These are phyloP conservation scores for Diaporthe humulicola DNA, from an alignment of 2,329 filamentous ascomycete genomes.

Conservation along the genomic window DNA sequence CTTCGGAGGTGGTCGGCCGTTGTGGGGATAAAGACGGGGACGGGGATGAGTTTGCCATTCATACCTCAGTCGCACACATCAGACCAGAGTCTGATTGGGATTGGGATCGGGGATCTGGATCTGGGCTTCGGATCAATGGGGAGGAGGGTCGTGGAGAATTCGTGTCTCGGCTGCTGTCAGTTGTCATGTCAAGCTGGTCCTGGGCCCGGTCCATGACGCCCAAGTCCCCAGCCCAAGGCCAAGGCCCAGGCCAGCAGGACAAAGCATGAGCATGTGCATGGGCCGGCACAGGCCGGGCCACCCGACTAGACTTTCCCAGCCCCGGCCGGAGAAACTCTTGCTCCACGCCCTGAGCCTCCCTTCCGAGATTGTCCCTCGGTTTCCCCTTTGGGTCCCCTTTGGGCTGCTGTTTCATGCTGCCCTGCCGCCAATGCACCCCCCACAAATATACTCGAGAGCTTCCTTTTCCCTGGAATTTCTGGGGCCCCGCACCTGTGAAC, in stretches of 20 bases:
- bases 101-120: slow-evolving; percentile 26
- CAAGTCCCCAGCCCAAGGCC: slow-evolving; percentile 7
- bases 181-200: slow-evolving; percentile 27
- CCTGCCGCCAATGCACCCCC: background rate
- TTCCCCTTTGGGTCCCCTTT: slow-evolving; percentile 34
- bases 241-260: background rate
- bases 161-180: slow-evolving; percentile 31
- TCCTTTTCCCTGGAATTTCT: slow-evolving; percentile 26
- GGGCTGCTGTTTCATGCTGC: slow-evolving; percentile 16
- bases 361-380: slow-evolving; percentile 31
- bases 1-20: slow-evolving; percentile 26
- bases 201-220: slow-evolving; percentile 9
- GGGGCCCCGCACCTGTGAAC: slow-evolving; percentile 32
- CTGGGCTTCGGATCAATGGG: slow-evolving; percentile 29
- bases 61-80: slow-evolving; percentile 24
- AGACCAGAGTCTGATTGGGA: slow-evolving; percentile 26
- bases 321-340: slow-evolving; percentile 30
- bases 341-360: slow-evolving; percentile 1
- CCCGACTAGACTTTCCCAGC: background rate
- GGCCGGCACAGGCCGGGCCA: background rate
- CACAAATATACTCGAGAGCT: background rate
- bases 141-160: slow-evolving; percentile 23
- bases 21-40: slow-evolving; percentile 32
- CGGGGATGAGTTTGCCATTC: slow-evolving; percentile 37
- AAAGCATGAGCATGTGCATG: background rate